A percentile compares a stretch with the other conserved stretches of the same genome.
Evolutionary conservation across 768 basidiomycete species (phyloP).

Genomic region (Calvatia gigantea): DNA sequence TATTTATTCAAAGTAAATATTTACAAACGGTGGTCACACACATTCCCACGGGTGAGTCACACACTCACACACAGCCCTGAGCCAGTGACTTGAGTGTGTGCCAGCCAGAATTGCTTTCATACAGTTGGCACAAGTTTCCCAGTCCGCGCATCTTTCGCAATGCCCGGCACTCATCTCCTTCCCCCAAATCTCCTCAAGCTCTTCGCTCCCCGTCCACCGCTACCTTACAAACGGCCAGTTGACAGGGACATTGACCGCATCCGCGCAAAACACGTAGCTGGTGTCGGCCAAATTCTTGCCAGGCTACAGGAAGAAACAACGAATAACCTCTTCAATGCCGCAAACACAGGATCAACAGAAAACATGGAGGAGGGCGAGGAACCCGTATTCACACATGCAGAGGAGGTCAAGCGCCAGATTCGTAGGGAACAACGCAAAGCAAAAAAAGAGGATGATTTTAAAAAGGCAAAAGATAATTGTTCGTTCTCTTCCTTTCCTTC

Average conservation of each 20-base stretch:
- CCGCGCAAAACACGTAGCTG: conserved; percentile 61
- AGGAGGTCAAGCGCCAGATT: conserved; percentile 79
- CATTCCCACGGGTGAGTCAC: background rate
- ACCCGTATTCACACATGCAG: conserved; percentile 74
- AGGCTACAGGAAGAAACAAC: conserved; percentile 78
- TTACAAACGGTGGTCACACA: background rate
- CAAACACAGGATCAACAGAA: conserved; percentile 39
- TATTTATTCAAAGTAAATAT: background rate
- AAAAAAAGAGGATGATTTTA: conserved; percentile 71
- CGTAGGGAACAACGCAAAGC: conserved; percentile 77
- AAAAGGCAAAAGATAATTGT: conserved; percentile 85
- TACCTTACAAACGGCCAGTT: conserved; percentile 82
- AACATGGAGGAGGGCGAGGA: conserved; percentile 85
- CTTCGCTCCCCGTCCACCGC: conserved; percentile 89
- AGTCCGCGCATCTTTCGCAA: conserved; percentile 23
- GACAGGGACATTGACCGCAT: conserved; percentile 81
- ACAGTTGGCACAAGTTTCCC: too few relatives aligned
- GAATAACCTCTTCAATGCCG: conserved; percentile 55
- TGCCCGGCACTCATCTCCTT: conserved; percentile 81
- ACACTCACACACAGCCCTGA: background rate
- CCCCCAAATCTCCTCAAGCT: conserved; percentile 96
- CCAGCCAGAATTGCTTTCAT: too few relatives aligned
- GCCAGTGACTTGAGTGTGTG: too few relatives aligned
- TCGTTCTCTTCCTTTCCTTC: conserved; percentile 25
- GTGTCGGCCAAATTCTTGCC: conserved; percentile 73